Percentiles rank a stretch among this genome's conserved stretches.
These are phyloP conservation scores for Gypsophila paniculata DNA, from an alignment of 179 eudicot genomes.

Conservation along the genomic window DNA sequence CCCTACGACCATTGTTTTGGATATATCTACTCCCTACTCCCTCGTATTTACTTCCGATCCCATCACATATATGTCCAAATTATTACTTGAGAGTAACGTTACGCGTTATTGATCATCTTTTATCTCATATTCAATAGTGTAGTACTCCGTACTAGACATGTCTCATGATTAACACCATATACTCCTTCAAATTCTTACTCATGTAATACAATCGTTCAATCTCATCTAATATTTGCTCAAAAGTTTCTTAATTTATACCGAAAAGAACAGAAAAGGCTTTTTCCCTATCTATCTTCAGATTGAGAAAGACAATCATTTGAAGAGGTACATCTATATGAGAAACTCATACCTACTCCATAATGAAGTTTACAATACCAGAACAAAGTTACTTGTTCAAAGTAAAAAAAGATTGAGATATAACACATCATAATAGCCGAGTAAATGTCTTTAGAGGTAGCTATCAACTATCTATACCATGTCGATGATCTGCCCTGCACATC, in stretches of 20 bases:
- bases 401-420: not conserved
- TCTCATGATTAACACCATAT: too few species aligned
- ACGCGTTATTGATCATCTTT: not conserved
- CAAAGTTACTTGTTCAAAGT: not conserved
- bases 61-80: too few species aligned
- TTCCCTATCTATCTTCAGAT: slow-evolving; percentile 5
- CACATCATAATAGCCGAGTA: not conserved
- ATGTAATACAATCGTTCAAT: too few species aligned
- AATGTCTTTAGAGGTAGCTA: not conserved
- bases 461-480: slow-evolving; percentile 15
- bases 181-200: too few species aligned
- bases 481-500: slow-evolving; percentile 16
- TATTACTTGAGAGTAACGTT: too few species aligned
- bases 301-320: not conserved
- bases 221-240: not conserved
- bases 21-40: not conserved
- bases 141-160: too few species aligned
- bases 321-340: not conserved
- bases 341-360: slow-evolving; percentile 1
- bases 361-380: not conserved
- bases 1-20: not conserved
- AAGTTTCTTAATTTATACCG: not conserved
- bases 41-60: too few species aligned
- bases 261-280: not conserved
- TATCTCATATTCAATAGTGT: not conserved